These are phyloP conservation scores for Thielaviopsis punctulata DNA, from an alignment of 2,329 filamentous ascomycete genomes.

Conservation along the genomic window DNA sequence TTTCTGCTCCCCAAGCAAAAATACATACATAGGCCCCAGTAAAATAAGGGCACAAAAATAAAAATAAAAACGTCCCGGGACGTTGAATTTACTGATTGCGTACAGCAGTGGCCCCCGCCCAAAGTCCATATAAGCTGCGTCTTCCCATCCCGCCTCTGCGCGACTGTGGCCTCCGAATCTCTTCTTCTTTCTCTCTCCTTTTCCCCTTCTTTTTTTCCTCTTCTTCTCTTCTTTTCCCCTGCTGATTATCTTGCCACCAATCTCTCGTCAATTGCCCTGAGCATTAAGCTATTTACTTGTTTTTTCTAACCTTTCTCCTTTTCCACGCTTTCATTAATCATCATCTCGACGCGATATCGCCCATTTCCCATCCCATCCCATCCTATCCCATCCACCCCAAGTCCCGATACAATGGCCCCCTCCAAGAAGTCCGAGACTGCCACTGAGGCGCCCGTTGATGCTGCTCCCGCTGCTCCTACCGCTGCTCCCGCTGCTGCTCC, in stretches of 20 bases:
- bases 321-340: conserved; percentile 2
- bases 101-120: conserved; percentile 33
- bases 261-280: conserved; percentile 15
- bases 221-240: conserved; percentile 16
- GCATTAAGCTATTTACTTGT: not conserved
- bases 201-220: conserved; percentile 12
- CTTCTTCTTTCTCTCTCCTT: conserved; percentile 18
- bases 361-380: conserved; percentile 1
- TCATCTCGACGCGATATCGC: too few relatives aligned
- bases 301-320: not conserved
- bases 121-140: conserved; percentile 39
- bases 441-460: conserved; percentile 22
- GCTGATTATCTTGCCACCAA: conserved; percentile 14
- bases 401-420: conserved; percentile 33
- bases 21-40: not conserved
- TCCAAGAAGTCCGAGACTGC: conserved; percentile 33
- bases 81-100: conserved; percentile 19
- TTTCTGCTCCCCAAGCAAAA: too few relatives aligned
- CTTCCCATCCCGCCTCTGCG: conserved; percentile 32
- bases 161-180: conserved; percentile 26
- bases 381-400: not conserved
- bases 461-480: conserved; percentile 18
- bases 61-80: too few relatives aligned
- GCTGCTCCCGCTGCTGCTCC: conserved; percentile 16
- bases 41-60: not conserved